Conservation (phyloP, 495 filamentous ascomycete genomes). For the Tuber microsphaerosporum region DNA sequence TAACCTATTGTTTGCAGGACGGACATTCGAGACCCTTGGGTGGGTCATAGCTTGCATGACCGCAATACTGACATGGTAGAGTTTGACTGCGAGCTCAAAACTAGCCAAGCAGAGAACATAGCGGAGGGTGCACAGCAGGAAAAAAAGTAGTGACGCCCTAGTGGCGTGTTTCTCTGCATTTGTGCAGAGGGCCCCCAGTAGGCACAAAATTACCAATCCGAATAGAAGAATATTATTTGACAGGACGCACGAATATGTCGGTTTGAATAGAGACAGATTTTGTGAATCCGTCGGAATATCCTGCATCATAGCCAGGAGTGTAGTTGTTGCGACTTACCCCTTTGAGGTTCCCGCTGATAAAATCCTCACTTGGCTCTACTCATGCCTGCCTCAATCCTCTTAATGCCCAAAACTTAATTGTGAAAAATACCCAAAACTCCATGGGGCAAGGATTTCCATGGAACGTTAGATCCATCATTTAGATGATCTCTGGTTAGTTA, state of each 20-base stretch:
- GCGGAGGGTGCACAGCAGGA: constrained; percentile 7
- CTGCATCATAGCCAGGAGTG: constrained; percentile 25
- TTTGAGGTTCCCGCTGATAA: constrained; percentile 20
- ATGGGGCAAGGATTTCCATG: background rate
- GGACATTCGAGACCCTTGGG: constrained; percentile 11
- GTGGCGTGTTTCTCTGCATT: constrained; percentile 4
- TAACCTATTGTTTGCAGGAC: constrained; percentile 16
- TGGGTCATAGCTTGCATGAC: background rate
- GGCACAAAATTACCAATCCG: background rate
- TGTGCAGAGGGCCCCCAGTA: constrained; percentile 1
- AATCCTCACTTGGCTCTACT: constrained; percentile 12
- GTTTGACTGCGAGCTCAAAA: constrained; percentile 3
- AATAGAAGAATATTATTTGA: constrained; percentile 21
- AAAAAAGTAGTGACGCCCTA: constrained; percentile 12
- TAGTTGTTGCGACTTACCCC: constrained; percentile 14
- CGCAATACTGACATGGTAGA: background rate
- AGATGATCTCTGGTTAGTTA: background rate
- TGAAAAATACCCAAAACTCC: background rate
- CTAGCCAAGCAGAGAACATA: background rate
- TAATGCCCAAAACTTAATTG: background rate
- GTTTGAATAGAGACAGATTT: constrained; percentile 17
- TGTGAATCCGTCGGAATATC: constrained; percentile 26
- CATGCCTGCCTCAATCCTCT: constrained; percentile 8
- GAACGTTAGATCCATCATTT: background rate
- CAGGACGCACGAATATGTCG: constrained; percentile 22